A percentile compares a stretch with the other conserved stretches of the same genome.
These are phyloP conservation scores for Yarrowia galli DNA, from an alignment of 1,139 yeast genomes.

Conservation along the genomic window DNA sequence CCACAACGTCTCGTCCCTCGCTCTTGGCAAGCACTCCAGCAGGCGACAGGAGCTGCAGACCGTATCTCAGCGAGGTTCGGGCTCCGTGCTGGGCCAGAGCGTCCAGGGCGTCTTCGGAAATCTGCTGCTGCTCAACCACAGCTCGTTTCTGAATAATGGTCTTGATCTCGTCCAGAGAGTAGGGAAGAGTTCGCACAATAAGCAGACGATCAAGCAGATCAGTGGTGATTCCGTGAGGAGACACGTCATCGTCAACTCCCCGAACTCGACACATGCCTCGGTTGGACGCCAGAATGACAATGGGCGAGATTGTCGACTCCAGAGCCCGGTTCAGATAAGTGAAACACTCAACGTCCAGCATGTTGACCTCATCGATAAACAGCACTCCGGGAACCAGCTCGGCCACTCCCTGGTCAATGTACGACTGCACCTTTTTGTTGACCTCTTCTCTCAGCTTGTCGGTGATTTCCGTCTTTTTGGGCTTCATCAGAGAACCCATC, in stretches of 20 bases:
- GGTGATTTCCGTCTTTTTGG: slow-evolving; percentile 97
- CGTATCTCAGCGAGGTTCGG: slow-evolving; percentile 84
- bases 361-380: slow-evolving; percentile 96
- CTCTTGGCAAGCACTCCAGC: slow-evolving; percentile 83
- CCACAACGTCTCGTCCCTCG: slow-evolving; percentile 74
- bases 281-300: slow-evolving; percentile 93
- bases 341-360: slow-evolving; percentile 96
- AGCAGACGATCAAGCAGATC: slow-evolving; percentile 90
- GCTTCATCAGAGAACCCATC: slow-evolving; percentile 98
- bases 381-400: slow-evolving; percentile 97
- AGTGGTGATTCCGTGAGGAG: slow-evolving; percentile 97
- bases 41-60: slow-evolving; percentile 89
- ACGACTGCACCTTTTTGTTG: slow-evolving; percentile 93
- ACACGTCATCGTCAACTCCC: slow-evolving; percentile 78
- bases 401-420: slow-evolving; percentile 97
- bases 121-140: slow-evolving; percentile 70
- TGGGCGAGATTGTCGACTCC: slow-evolving; percentile 90
- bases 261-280: slow-evolving; percentile 91
- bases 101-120: slow-evolving; percentile 72
- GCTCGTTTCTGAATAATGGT: slow-evolving; percentile 85
- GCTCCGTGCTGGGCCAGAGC: slow-evolving; percentile 75
- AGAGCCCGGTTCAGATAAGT: slow-evolving; percentile 92
- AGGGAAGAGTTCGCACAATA: slow-evolving; percentile 90
- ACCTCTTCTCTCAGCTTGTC: slow-evolving; percentile 93
- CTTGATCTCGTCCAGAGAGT: slow-evolving; percentile 80